Conservation (phyloP, 169 alveolate genomes). For the Cryptosporidium sp. region DNA sequence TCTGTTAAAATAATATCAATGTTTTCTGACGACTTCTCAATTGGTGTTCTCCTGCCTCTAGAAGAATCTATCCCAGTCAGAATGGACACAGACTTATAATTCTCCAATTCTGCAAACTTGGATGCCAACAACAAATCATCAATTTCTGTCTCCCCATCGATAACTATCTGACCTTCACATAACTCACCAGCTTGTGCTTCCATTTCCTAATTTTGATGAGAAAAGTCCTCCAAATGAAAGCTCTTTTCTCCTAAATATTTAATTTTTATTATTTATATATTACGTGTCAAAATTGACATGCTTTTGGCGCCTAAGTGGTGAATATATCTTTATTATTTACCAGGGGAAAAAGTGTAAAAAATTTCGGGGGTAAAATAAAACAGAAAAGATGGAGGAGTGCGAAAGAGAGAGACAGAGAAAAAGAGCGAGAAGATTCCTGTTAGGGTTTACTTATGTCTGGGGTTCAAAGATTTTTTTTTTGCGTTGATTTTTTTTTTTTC, state of each 20-base stretch:
- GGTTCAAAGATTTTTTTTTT: not conserved
- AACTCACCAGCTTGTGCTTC: not conserved
- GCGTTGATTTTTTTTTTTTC: too few relatives aligned
- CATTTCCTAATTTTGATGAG: not conserved
- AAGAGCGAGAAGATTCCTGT: not conserved
- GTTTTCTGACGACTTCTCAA: not conserved
- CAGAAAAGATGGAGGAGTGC: not conserved
- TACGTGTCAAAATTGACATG: conserved; percentile 26
- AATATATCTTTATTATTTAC: not conserved
- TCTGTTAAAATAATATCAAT: conserved; percentile 36
- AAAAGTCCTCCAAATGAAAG: not conserved
- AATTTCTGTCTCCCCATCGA: conserved; percentile 69
- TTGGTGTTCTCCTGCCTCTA: not conserved
- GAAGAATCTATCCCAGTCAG: not conserved
- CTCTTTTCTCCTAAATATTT: too few relatives aligned
- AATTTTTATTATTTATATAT: not conserved
- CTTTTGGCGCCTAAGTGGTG: conserved; percentile 14
- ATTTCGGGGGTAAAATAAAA: not conserved
- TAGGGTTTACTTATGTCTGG: too few relatives aligned
- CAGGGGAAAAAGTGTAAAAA: not conserved
- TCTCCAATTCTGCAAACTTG: conserved; percentile 62
- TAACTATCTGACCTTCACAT: conserved; percentile 21
- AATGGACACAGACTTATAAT: conserved; percentile 16
- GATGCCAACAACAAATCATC: conserved; percentile 67
- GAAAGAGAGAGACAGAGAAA: not conserved